Evolutionary conservation across 108 stramenopile genomes (phyloP).

Genomic region (Cyclostephanos tholiformis): DNA sequence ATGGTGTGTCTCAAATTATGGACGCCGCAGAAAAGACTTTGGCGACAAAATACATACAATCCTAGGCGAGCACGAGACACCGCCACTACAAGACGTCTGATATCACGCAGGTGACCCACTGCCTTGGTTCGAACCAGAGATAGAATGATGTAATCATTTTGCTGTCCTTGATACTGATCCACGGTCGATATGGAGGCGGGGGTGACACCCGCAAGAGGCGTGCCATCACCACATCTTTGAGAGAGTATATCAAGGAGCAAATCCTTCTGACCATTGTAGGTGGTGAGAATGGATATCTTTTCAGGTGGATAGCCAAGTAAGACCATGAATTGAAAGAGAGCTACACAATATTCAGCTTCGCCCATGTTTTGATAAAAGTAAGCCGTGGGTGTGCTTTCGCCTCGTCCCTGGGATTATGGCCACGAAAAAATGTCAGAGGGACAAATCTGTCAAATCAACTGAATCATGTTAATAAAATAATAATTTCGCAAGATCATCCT

Average conservation of each 20-base stretch:
- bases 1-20: constrained; percentile 78
- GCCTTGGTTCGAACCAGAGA: constrained; percentile 92
- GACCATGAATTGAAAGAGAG: constrained; percentile 97
- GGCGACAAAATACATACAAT: constrained; percentile 91
- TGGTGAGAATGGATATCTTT: constrained; percentile 94
- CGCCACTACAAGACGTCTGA: constrained; percentile 96
- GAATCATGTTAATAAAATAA: not conserved
- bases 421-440: not conserved
- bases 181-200: constrained; percentile 84
- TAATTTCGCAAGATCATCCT: constrained; percentile 14
- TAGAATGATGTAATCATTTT: constrained; percentile 94
- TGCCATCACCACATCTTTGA: constrained; percentile 84
- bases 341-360: constrained; percentile 98
- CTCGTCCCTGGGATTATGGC: constrained; percentile 57
- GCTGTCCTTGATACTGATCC: constrained; percentile 98
- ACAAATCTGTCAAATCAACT: not conserved
- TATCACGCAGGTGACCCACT: constrained; percentile 95
- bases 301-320: constrained; percentile 93
- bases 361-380: constrained; percentile 97
- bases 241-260: constrained; percentile 87
- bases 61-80: constrained; percentile 96
- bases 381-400: constrained; percentile 87
- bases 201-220: constrained; percentile 73
- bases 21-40: constrained; percentile 66
- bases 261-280: constrained; percentile 98